Percentiles rank a stretch among this genome's conserved stretches.
Conservation (phyloP, 306 rosid species). For the Glycyrrhiza uralensis region DNA sequence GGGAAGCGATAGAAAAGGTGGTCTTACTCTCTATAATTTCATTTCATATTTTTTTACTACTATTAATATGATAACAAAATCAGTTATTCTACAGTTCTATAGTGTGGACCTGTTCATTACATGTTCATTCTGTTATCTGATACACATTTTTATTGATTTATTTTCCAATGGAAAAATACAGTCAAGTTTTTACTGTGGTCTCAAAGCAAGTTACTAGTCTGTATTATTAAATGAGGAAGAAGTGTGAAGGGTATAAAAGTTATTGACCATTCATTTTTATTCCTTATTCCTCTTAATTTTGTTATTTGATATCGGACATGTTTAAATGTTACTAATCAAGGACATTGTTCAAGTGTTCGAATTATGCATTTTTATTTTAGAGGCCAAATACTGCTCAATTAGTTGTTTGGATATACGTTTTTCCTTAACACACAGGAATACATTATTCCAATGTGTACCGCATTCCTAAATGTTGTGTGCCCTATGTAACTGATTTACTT, state of each 20-base stretch:
- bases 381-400: background rate
- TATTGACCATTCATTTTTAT: background rate
- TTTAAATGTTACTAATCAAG: background rate
- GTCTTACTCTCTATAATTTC: constrained; percentile 9
- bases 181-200: background rate
- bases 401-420: constrained; percentile 11
- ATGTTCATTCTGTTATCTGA: constrained; percentile 15
- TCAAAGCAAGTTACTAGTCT: background rate
- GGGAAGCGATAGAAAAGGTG: constrained; percentile 93
- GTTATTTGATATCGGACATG: background rate
- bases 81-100: background rate
- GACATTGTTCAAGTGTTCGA: background rate
- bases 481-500: background rate
- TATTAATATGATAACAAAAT: background rate
- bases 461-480: background rate
- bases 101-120: background rate
- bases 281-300: background rate
- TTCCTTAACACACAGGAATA: background rate
- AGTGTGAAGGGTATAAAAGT: background rate
- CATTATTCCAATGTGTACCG: background rate
- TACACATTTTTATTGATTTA: background rate
- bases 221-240: background rate
- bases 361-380: background rate
- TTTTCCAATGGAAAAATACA: background rate
- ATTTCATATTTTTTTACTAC: background rate